Evolutionary conservation across 1,284 basidiomycete genomes (phyloP), one percentile per base, ranked within the genome.

Genomic region (Puccinia coronata): DNA sequence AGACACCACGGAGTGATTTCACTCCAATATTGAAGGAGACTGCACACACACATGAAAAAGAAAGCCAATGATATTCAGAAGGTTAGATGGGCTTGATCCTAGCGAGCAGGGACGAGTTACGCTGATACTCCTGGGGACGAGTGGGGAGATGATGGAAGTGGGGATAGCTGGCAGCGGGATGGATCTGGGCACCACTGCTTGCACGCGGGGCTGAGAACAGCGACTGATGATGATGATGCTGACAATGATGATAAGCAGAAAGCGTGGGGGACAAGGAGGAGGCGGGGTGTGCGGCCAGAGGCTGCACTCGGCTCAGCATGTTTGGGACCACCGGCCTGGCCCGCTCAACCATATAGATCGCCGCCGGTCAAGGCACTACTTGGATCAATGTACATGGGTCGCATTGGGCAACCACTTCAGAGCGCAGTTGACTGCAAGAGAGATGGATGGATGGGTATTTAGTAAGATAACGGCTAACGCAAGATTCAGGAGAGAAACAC

Each of bases 311-410:
- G 55, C 11, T n/a, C 8, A 77, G 43, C 31, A 70, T 65, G 16
- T 34, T 59, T 20, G 36, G 61, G n/a, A 23, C 43, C 9, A 25
- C 9, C 4, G 51, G 67, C 39, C 23, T 47, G 28, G 36, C 57
- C 11, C 71, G 61, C 39, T 51, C 36, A 28, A 67, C 23, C 43
- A 51, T 43, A 43, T 76, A 76, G 43, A 61, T 18, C 43, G 73
- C 55, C 23, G 63, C 28, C 31, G 43, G 57, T 47, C 47, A 14
- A 4, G 75, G 75, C 28, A 69, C 75, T 2, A 63, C 39, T 55
- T 69, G 75, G 31, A 78, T 65, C 31, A 65, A 78, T 16, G 76
- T 65, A 39, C 76, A 51, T 25, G 76, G 76, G 39, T 78, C 76
- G 39, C 76, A 78, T 51, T 67, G 49, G n/a, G 65, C 76, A 34